Conservation (phyloP, 2,329 filamentous ascomycete species). For the Calycina herbarum region DNA sequence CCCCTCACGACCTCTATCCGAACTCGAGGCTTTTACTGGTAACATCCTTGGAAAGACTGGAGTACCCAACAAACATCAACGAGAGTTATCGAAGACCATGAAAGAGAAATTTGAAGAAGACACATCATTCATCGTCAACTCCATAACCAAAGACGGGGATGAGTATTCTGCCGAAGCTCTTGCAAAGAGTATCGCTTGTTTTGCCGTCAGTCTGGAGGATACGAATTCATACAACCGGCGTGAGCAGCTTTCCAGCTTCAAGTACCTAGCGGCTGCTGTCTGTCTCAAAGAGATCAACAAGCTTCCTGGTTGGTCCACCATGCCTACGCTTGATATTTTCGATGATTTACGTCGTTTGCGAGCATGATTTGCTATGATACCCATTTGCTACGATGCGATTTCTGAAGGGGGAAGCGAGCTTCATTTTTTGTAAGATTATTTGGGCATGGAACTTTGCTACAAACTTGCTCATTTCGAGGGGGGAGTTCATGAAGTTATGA, state of each 20-base stretch:
- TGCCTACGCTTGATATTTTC: constrained; percentile 10
- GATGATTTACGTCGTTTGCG: background rate
- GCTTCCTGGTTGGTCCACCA: constrained; percentile 10
- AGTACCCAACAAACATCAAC: constrained; percentile 40
- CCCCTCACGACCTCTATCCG: constrained; percentile 44
- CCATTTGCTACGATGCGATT: background rate
- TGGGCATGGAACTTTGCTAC: background rate
- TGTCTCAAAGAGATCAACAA: constrained; percentile 50
- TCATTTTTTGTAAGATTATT: background rate
- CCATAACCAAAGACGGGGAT: constrained; percentile 45
- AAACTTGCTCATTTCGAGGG: background rate
- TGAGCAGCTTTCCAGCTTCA: constrained; percentile 49
- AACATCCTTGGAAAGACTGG: constrained; percentile 54
- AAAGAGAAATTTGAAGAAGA: constrained; percentile 45
- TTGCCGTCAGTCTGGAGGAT: constrained; percentile 44
- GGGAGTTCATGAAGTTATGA: background rate
- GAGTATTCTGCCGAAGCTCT: constrained; percentile 11
- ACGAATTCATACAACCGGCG: constrained; percentile 22
- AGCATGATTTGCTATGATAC: background rate
- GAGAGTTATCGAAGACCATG: constrained; percentile 44
- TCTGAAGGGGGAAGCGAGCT: background rate
- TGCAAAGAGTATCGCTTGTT: constrained; percentile 46
- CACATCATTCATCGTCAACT: constrained; percentile 42
- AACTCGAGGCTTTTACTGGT: constrained; percentile 58
- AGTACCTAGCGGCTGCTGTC: constrained; percentile 51